These are phyloP conservation scores for Neofusicoccum laricinum DNA, from an alignment of 2,329 filamentous ascomycete species.

Conservation along the genomic window DNA sequence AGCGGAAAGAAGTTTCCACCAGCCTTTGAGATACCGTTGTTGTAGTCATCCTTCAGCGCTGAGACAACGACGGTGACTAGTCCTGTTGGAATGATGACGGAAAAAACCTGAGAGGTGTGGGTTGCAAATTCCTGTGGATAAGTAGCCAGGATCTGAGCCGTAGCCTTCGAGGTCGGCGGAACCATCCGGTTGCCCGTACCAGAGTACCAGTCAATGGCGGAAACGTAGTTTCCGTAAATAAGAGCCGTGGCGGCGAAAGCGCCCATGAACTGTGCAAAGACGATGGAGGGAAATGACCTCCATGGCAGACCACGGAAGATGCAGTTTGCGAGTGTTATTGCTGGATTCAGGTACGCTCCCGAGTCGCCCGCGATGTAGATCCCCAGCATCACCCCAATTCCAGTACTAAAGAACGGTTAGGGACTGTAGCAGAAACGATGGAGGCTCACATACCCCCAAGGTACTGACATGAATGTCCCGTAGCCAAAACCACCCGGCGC, in stretches of 20 bases:
- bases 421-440: too few species aligned
- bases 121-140: slow-evolving; percentile 68
- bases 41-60: slow-evolving; percentile 59
- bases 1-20: slow-evolving; percentile 47
- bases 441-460: slow-evolving; percentile 36
- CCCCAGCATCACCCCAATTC: slow-evolving; percentile 38
- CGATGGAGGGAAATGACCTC: slow-evolving; percentile 67
- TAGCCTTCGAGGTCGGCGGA: slow-evolving; percentile 53
- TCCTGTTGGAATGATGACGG: slow-evolving; percentile 65
- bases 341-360: slow-evolving; percentile 63
- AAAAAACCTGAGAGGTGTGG: slow-evolving; percentile 66
- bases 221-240: slow-evolving; percentile 45
- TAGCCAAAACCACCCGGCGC: slow-evolving; percentile 44
- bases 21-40: slow-evolving; percentile 26
- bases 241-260: slow-evolving; percentile 57
- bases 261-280: slow-evolving; percentile 63
- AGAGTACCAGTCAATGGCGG: slow-evolving; percentile 63
- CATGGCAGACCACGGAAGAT: slow-evolving; percentile 67
- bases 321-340: slow-evolving; percentile 68
- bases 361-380: slow-evolving; percentile 65
- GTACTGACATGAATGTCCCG: slow-evolving; percentile 42
- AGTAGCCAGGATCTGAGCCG: slow-evolving; percentile 70
- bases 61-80: slow-evolving; percentile 72
- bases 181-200: slow-evolving; percentile 63
- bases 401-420: not conserved